Conservation (phyloP, 164 flowering plant species). For the Nelumbo lutea region DNA sequence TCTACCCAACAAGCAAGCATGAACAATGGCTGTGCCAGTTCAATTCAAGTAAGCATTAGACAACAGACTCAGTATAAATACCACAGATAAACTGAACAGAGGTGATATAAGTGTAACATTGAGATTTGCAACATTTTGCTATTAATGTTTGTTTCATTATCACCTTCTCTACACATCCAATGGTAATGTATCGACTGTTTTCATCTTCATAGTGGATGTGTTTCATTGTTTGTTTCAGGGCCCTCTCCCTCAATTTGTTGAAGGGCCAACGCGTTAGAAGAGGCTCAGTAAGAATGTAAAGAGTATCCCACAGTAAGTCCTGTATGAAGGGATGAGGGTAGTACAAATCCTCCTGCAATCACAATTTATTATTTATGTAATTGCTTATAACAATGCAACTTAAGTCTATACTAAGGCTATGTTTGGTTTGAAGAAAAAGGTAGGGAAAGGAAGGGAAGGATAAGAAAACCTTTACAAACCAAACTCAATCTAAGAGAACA, state of each 20-base stretch:
- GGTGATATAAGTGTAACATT: neutral
- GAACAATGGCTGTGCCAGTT: too few species aligned
- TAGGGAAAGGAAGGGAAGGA: too few species aligned
- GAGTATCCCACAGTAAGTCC: conserved; percentile 31
- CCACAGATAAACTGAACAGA: too few species aligned
- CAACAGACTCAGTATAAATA: too few species aligned
- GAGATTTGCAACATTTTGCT: neutral
- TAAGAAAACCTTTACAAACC: neutral
- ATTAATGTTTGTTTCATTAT: neutral
- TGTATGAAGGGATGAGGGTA: conserved; percentile 37
- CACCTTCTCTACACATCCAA: conserved; percentile 38
- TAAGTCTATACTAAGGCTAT: too few species aligned
- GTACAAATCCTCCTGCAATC: conserved; percentile 37
- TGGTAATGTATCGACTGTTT: conserved; percentile 31
- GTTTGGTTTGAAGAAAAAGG: too few species aligned
- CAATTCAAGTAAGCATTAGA: too few species aligned
- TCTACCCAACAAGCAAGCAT: too few species aligned
- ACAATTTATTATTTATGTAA: neutral
- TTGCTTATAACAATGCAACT: neutral
- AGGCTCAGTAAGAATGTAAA: conserved; percentile 33
- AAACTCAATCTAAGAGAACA: too few species aligned
- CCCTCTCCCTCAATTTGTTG: conserved; percentile 30
- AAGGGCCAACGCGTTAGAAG: conserved; percentile 31
- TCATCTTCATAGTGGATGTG: conserved; percentile 38
- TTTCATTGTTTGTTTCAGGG: conserved; percentile 20